Evolutionary conservation across 2,329 filamentous ascomycete genomes (phyloP).

Genomic region (Dactylellina sp.): DNA sequence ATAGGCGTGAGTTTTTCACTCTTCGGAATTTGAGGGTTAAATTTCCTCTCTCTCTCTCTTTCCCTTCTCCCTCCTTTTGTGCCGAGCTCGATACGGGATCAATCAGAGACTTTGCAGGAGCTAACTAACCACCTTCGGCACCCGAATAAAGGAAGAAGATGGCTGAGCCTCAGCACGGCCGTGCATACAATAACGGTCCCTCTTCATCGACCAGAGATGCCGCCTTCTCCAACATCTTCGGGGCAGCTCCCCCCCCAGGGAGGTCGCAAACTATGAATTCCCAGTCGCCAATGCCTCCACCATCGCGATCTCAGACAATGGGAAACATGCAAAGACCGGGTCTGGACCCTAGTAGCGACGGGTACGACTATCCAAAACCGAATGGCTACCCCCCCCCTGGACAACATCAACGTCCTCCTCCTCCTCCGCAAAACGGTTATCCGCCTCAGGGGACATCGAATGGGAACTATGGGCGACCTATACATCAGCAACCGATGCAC

Average conservation of each 20-base stretch:
- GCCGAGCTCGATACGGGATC: conserved; percentile 18
- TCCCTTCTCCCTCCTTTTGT: background rate
- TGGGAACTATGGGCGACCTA: conserved; percentile 43
- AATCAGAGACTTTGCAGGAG: conserved; percentile 3
- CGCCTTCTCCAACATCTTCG: conserved; percentile 96
- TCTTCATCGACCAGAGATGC: conserved; percentile 82
- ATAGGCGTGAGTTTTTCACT: conserved; percentile 34
- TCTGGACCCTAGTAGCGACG: conserved; percentile 25
- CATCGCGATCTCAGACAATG: conserved; percentile 57
- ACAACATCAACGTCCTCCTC: conserved; percentile 62
- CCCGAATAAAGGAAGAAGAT: conserved; percentile 58
- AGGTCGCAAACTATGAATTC: conserved; percentile 96
- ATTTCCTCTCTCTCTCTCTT: background rate
- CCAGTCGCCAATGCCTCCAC: conserved; percentile 70
- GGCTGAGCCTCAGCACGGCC: conserved; percentile 75
- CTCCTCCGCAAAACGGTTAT: conserved; percentile 63
- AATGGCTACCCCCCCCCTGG: conserved; percentile 64
- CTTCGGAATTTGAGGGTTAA: background rate
- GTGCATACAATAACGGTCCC: conserved; percentile 65
- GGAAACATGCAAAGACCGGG: conserved; percentile 36
- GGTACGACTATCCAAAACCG: conserved; percentile 63
- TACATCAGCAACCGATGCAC: conserved; percentile 57
- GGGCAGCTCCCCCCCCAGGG: conserved; percentile 83
- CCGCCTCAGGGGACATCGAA: conserved; percentile 62
- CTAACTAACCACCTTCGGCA: conserved; percentile 30